Evolutionary conservation across 495 filamentous ascomycete species (phyloP), one percentile per base, ranked within the genome.

Genomic region (Aspergillus ellipticus): DNA sequence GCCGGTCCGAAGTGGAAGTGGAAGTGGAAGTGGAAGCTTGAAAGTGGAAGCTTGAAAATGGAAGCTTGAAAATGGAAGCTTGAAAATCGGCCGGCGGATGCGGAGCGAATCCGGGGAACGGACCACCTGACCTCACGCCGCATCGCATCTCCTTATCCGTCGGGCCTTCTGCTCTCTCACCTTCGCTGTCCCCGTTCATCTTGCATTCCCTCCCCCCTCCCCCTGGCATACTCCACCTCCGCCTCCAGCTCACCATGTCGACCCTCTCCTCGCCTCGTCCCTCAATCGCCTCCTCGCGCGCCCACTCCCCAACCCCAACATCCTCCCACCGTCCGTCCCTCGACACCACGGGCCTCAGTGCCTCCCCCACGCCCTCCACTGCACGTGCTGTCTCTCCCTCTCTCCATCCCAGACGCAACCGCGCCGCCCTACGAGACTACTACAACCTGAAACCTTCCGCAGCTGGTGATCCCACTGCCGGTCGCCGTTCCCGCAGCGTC

Each of bases 381-480:
- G 72, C 67, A 52, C 79, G 74, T 49, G 77, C 73, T 16, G 67
- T 79, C 51, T 75, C 80, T 26, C 76, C 82, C 35, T 67, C 73
- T 50, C 43, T 71, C 55, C 64, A 74, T 49, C 76, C 74, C 4
- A 82, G 85, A 28, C 80, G 84, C 37, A 89, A 88, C 67, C 88
- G 93, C 60, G 81, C 88, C 35, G 94, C 94, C 16, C 82, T 98
- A 15, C 87, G 94, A 55, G 90, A 96, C 61, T 97, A 96, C 77
- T 98, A 97, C 73, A 89, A 90, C 60, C 81, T 97, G 53, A 88
- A 87, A 63, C 76, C 82, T 7, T 74, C 82, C 35, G 67, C 69
- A 6, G 67, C 70, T 5, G 64, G 68, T 11, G 66, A 65, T 8
- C 55, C 54, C 8, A 28, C 55, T 10, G 46, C 49, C n/a, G 57